phyloP scores from a whole-genome alignment of 225 moss, liverwort and hornwort genomes.

The Climacium dendroides region DNA sequence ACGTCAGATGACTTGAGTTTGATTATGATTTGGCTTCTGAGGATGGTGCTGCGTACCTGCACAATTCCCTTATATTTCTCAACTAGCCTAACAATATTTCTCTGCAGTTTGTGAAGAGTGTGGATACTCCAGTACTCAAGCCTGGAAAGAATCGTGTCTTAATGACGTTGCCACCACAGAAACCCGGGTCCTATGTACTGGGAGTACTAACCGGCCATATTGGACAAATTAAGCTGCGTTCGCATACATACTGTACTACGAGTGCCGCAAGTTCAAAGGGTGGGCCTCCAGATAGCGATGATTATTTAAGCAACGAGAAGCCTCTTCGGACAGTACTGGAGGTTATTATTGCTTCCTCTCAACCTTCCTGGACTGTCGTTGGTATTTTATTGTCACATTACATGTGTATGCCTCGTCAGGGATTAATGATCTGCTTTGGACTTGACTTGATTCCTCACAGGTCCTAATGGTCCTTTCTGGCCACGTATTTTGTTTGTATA shows the following conservation, averaged over 20 bases:
- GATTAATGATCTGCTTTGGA: not conserved
- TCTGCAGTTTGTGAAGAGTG: constrained; percentile 85
- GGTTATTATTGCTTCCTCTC: constrained; percentile 21
- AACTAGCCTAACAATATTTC: not conserved
- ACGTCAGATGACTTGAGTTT: not conserved
- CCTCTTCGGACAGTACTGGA: constrained; percentile 87
- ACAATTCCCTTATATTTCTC: not conserved
- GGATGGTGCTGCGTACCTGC: not conserved
- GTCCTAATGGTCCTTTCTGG: not conserved
- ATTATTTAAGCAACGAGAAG: constrained; percentile 87
- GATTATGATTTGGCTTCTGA: not conserved
- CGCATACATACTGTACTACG: constrained; percentile 85
- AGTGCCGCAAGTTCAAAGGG: constrained; percentile 97
- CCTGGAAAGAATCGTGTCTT: constrained; percentile 84
- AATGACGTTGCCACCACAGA: constrained; percentile 80
- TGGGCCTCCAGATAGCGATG: constrained; percentile 92
- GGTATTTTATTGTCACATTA: not conserved
- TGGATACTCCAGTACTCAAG: constrained; percentile 61
- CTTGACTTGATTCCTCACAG: not conserved
- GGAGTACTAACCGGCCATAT: constrained; percentile 91
- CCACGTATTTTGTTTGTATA: not conserved
- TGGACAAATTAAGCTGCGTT: constrained; percentile 83
- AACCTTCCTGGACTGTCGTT: not conserved
- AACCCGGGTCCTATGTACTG: constrained; percentile 82
- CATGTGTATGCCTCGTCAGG: not conserved